Evolutionary conservation across 768 basidiomycete genomes (phyloP).

Genomic region (Mycena alexandri): DNA sequence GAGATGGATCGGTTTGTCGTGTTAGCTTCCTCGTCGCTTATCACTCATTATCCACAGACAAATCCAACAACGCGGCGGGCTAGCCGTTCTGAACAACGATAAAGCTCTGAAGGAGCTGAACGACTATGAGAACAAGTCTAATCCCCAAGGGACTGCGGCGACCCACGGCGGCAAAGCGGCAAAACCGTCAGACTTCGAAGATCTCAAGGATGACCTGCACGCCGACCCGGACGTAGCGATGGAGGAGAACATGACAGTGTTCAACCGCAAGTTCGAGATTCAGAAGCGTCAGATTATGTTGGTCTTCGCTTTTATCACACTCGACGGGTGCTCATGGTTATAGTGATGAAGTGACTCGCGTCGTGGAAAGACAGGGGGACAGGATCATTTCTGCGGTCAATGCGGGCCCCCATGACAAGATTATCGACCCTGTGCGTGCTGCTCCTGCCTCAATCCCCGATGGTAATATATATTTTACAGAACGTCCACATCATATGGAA

Average conservation of each 20-base stretch:
- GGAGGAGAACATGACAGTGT: slow-evolving; percentile 44
- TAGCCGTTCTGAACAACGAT: slow-evolving; percentile 40
- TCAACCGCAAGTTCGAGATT: slow-evolving; percentile 49
- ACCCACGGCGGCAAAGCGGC: not conserved
- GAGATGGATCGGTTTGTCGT: slow-evolving; percentile 37
- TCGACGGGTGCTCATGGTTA: not conserved
- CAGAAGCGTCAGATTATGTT: slow-evolving; percentile 45
- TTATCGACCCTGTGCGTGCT: slow-evolving; percentile 24
- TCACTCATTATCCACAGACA: slow-evolving; percentile 23
- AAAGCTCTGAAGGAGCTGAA: slow-evolving; percentile 42
- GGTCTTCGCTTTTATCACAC: not conserved
- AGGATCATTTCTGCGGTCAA: slow-evolving; percentile 42
- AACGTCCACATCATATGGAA: slow-evolving; percentile 31
- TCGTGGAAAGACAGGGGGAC: slow-evolving; percentile 47
- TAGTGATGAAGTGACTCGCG: slow-evolving; percentile 41
- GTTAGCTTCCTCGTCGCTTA: not conserved
- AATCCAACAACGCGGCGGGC: slow-evolving; percentile 42
- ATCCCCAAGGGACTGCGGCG: not conserved
- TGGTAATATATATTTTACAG: not conserved
- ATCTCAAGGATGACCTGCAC: slow-evolving; percentile 41
- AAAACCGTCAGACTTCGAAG: slow-evolving; percentile 18
- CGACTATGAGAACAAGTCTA: slow-evolving; percentile 29
- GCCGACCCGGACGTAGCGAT: slow-evolving; percentile 43
- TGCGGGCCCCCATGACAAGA: slow-evolving; percentile 30
- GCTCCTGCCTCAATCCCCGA: not conserved